Evolutionary conservation across 1,284 basidiomycete species (phyloP).

Genomic region (Tremellales sp.): DNA sequence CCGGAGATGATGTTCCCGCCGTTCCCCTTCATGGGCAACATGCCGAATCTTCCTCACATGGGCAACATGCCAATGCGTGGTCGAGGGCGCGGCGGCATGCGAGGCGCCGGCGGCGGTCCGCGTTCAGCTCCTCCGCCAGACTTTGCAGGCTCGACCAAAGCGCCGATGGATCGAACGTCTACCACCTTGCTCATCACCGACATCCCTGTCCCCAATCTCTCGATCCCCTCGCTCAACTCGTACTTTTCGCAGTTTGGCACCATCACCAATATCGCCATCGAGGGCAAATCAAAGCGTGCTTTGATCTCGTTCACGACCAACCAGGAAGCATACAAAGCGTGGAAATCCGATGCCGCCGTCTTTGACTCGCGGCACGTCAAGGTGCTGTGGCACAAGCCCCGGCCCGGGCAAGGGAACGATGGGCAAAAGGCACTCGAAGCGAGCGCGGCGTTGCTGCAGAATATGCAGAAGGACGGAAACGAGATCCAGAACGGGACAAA

Average conservation of each 20-base stretch:
- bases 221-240: constrained; percentile 70
- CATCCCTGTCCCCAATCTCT: constrained; percentile 78
- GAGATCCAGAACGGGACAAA: constrained; percentile 27
- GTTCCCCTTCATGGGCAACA: constrained; percentile 19
- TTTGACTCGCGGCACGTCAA: constrained; percentile 94
- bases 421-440: constrained; percentile 73
- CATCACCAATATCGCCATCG: constrained; percentile 89
- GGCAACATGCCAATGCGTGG: constrained; percentile 45
- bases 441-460: constrained; percentile 66
- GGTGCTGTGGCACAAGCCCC: constrained; percentile 85
- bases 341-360: constrained; percentile 88
- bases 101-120: constrained; percentile 49
- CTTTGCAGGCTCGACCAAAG: constrained; percentile 31
- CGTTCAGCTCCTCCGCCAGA: constrained; percentile 22
- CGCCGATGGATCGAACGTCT: constrained; percentile 56
- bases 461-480: constrained; percentile 49
- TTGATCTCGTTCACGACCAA: constrained; percentile 84
- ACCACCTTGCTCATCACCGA: constrained; percentile 92
- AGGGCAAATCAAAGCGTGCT: constrained; percentile 67
- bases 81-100: constrained; percentile 53
- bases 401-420: constrained; percentile 76
- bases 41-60: too few relatives aligned
- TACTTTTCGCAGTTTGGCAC: constrained; percentile 92
- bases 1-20: constrained; percentile 54
- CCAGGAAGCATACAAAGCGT: constrained; percentile 78